Percentiles rank a stretch among this genome's conserved stretches.
Evolutionary conservation across 345 rosid species (phyloP).

Genomic region (Eucalyptus dawsonii): DNA sequence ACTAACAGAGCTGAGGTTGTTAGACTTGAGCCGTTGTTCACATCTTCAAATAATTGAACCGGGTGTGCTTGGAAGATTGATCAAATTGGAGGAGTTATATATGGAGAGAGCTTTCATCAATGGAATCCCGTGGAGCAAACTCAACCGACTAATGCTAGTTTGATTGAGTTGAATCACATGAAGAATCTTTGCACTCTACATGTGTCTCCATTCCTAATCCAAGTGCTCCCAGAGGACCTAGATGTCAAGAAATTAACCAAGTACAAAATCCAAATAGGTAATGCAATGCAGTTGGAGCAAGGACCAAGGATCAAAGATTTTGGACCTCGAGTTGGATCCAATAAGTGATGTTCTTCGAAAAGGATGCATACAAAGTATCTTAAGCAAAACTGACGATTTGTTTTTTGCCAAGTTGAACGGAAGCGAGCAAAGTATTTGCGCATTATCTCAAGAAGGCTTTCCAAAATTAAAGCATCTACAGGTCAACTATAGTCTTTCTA

Average conservation of each 20-base stretch:
- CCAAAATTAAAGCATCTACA: neutral
- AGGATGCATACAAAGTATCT: too few species aligned
- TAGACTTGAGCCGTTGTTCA: fast-evolving
- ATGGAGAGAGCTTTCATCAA: too few species aligned
- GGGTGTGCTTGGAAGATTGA: too few species aligned
- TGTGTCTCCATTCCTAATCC: fast-evolving
- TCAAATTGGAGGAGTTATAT: too few species aligned
- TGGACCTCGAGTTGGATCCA: too few species aligned
- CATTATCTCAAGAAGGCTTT: neutral
- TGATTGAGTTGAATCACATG: neutral
- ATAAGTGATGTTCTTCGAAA: too few species aligned
- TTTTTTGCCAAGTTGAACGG: too few species aligned
- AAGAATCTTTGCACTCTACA: neutral
- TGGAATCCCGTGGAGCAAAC: neutral
- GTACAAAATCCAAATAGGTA: neutral
- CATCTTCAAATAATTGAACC: too few species aligned
- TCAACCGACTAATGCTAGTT: neutral
- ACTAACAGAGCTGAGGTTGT: too few species aligned
- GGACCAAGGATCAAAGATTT: too few species aligned
- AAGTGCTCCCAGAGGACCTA: neutral
- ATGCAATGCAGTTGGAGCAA: fast-evolving
- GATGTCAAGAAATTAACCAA: neutral
- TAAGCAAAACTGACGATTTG: too few species aligned
- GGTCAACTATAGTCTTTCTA: fast-evolving
- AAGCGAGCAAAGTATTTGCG: too few species aligned